phyloP scores from a whole-genome alignment of 805 yeast species.

The Saccharomyces eubayanus region DNA sequence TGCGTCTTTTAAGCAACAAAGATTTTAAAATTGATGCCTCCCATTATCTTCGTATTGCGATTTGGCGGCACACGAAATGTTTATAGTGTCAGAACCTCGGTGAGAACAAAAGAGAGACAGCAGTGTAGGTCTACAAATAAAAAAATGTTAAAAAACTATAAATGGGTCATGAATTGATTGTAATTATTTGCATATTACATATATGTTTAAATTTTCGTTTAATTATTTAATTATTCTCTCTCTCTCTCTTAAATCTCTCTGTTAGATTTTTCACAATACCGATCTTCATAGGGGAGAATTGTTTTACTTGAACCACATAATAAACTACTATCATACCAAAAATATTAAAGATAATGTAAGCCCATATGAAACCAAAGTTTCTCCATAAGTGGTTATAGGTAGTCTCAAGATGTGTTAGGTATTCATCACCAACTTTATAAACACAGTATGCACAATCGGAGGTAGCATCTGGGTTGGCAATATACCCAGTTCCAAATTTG shows the following conservation, averaged over 20 bases:
- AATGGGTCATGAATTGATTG: no score
- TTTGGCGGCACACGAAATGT: no score
- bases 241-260: neutral
- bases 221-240: neutral
- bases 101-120: no score
- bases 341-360: constrained; percentile 40
- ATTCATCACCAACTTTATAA: constrained; percentile 45
- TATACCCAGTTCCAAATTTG: constrained; percentile 17
- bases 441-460: constrained; percentile 49
- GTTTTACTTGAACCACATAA: constrained; percentile 44
- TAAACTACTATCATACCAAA: constrained; percentile 36
- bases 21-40: no score
- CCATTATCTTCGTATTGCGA: no score
- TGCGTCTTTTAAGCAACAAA: no score
- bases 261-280: neutral
- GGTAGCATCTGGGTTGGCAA: constrained; percentile 32
- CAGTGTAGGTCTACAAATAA: no score
- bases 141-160: no score
- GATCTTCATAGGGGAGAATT: neutral
- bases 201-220: no score
- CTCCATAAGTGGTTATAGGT: constrained; percentile 41
- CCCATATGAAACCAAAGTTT: constrained; percentile 48
- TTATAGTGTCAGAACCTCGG: no score
- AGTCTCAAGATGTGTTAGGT: constrained; percentile 33
- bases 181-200: no score